phyloP scores from a whole-genome alignment of 306 rosid genomes.

The Cicer yamashitae region DNA sequence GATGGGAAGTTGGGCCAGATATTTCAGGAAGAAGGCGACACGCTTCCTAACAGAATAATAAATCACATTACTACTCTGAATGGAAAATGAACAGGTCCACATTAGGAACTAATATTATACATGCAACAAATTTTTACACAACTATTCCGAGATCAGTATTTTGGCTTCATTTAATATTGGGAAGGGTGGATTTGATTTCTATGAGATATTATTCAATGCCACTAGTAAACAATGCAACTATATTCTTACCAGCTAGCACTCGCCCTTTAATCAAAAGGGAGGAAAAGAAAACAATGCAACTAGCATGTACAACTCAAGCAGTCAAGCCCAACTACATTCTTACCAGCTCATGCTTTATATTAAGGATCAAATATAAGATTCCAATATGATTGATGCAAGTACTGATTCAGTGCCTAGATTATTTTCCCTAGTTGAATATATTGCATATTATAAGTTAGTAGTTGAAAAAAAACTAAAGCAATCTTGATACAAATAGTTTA shows the following conservation, averaged over 20 bases:
- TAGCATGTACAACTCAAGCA: slow-evolving; percentile 23
- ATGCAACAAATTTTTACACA: slow-evolving; percentile 6
- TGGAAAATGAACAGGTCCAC: neutral
- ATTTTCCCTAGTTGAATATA: slow-evolving; percentile 28
- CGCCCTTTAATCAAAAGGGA: neutral
- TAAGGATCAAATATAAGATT: slow-evolving; percentile 24
- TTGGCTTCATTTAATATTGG: slow-evolving; percentile 12
- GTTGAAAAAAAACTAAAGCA: slow-evolving; percentile 20
- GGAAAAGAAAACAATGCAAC: neutral
- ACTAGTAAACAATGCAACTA: neutral
- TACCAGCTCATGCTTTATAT: slow-evolving; percentile 8
- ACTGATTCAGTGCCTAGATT: slow-evolving; percentile 12
- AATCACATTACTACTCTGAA: slow-evolving; percentile 41
- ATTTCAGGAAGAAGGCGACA: slow-evolving; percentile 88
- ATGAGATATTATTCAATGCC: neutral
- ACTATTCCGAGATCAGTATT: slow-evolving; percentile 10
- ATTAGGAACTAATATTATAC: neutral
- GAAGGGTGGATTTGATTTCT: slow-evolving; percentile 19
- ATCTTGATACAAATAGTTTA: slow-evolving; percentile 35
- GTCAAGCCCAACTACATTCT: slow-evolving; percentile 13
- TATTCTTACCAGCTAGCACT: neutral
- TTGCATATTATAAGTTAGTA: neutral
- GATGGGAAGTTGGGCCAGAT: slow-evolving; percentile 82
- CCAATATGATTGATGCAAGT: neutral
- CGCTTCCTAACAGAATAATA: slow-evolving; percentile 77